Evolutionary conservation across 345 rosid species (phyloP), one percentile per base, ranked within the genome.

Genomic region (Pugionium dolabratum): DNA sequence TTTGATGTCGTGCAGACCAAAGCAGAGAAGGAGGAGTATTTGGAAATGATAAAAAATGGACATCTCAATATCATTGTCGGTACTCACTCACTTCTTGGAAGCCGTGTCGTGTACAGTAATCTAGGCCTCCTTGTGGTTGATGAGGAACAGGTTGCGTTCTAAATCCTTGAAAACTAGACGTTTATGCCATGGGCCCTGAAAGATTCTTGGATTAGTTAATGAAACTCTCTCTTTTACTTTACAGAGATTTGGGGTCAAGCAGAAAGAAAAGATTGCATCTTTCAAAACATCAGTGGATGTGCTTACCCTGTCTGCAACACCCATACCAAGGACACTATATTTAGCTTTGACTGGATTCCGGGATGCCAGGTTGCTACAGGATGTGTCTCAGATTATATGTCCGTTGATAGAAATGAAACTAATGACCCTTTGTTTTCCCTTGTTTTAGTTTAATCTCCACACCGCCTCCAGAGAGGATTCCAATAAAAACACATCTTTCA

Each of bases 401-500:
- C 41, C 54, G 51, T 62, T 54, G 36, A 34, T 27, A 45, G 28
- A 54, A 54, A 51, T 50, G 65, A 56, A 44, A 64, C 66, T 75
- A 57, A 69, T 7, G 54, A 35, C 57, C 62, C 50, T 36, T 40
- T 44, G 54, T 64, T 59, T 25, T 46, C 27, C 51, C 53, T 56
- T 43, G 68, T 73, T 78, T 67, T 84, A 93, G 97, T 80, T 83
- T 90, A 69, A 93, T 93, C 73, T 77, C 96, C 60, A 90, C 98
- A 51, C 96, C 98, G 46, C 98, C 98, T 46, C 98, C 98, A 37
- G 97, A 93, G 79, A 85, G 98, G 80, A 87, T 93, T 82, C 98
- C 98, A 62, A 90, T 93, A 80, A 87, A 69, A 82, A 93, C 96
- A 54, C 81, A 78, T 83, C 91, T 93, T 77, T 83, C 89, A 25